Conservation (phyloP, 2,329 filamentous ascomycete genomes). For the Phoma sp. region DNA sequence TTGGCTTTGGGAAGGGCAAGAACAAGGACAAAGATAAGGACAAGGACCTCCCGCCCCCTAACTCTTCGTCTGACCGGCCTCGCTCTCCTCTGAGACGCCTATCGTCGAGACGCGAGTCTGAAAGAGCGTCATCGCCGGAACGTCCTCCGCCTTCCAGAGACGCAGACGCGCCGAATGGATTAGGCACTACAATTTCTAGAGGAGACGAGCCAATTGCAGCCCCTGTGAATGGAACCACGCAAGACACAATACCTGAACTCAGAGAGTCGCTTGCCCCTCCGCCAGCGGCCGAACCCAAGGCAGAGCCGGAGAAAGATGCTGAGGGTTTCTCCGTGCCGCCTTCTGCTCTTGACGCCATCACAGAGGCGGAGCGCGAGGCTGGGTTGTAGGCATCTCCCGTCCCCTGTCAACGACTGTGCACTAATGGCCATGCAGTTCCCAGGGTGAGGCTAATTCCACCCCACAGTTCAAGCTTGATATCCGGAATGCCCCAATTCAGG, state of each 20-base stretch:
- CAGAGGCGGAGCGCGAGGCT: conserved; percentile 73
- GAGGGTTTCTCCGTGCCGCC: conserved; percentile 80
- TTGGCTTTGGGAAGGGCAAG: conserved; percentile 68
- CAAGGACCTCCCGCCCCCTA: conserved; percentile 51
- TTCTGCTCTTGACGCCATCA: conserved; percentile 64
- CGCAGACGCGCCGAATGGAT: conserved; percentile 41
- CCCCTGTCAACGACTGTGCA: background rate
- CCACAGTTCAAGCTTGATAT: conserved; percentile 80
- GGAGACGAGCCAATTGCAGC: conserved; percentile 25
- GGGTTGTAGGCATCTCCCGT: conserved; percentile 36
- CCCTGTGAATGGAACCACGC: conserved; percentile 39
- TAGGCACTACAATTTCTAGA: conserved; percentile 18
- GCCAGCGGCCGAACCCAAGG: conserved; percentile 24
- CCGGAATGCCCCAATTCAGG: conserved; percentile 75
- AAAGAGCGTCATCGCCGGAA: conserved; percentile 43
- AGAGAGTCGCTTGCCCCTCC: conserved; percentile 46
- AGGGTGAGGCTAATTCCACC: conserved; percentile 32
- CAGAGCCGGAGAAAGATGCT: conserved; percentile 64
- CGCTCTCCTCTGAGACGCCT: conserved; percentile 40
- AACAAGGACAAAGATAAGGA: conserved; percentile 68
- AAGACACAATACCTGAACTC: conserved; percentile 45
- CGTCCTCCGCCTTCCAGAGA: conserved; percentile 34
- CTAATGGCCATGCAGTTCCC: conserved; percentile 21
- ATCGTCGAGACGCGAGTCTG: conserved; percentile 37
- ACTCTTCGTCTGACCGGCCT: conserved; percentile 38